Conservation (phyloP, 345 rosid species). For the Syzygium oleosum region DNA sequence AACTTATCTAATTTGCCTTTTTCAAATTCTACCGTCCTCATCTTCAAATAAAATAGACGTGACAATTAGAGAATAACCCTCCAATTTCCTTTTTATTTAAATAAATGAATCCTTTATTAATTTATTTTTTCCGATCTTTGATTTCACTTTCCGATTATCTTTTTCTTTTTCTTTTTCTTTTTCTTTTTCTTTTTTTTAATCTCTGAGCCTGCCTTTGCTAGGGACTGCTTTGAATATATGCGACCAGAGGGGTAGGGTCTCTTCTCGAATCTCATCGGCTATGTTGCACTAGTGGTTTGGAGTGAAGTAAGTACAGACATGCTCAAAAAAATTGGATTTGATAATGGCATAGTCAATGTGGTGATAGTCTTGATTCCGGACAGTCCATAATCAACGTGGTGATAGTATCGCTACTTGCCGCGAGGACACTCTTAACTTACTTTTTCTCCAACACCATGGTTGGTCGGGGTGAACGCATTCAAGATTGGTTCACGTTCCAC, state of each 20-base stretch:
- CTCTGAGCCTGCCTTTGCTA: background rate
- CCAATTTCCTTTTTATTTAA: background rate
- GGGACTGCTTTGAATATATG: background rate
- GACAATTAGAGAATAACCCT: background rate
- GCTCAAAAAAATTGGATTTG: background rate
- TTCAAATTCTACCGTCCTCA: background rate
- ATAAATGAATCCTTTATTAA: background rate
- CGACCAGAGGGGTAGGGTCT: background rate
- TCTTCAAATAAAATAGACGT: background rate
- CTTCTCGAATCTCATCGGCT: background rate
- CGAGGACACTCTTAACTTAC: background rate
- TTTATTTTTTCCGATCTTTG: background rate
- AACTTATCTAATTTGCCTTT: background rate
- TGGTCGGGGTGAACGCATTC: background rate
- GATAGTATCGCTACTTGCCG: background rate
- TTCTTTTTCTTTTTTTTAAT: too few relatives aligned
- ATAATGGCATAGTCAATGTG: background rate
- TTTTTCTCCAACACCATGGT: background rate
- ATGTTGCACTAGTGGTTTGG: background rate
- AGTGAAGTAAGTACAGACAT: background rate
- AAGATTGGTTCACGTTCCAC: fast-evolving
- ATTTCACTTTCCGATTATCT: background rate
- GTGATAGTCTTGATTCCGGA: background rate
- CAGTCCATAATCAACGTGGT: background rate
- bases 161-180: background rate